Percentiles rank a stretch among this genome's conserved stretches.
Evolutionary conservation across 2,329 filamentous ascomycete genomes (phyloP).

Genomic region (Cadophora sp.): DNA sequence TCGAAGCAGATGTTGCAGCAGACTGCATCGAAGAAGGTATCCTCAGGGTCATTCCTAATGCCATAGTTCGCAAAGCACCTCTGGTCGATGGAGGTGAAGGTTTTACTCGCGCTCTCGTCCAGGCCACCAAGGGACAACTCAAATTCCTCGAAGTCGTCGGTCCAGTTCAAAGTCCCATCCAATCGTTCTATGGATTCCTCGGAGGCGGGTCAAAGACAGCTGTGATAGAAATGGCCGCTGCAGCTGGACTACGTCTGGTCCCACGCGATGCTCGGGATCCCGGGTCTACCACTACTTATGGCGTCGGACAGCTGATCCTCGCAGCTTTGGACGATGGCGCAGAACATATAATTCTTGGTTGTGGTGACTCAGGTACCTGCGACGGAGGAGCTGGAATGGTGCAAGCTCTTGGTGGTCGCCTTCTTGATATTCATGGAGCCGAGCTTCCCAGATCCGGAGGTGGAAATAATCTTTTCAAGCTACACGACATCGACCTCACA

Average conservation of each 20-base stretch:
- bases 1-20: constrained; percentile 12
- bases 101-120: constrained; percentile 4
- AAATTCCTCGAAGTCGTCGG: constrained; percentile 1
- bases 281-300: background rate
- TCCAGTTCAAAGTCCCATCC: background rate
- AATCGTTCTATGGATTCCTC: constrained; percentile 9
- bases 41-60: constrained; percentile 13
- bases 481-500: background rate
- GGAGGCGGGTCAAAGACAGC: constrained; percentile 6
- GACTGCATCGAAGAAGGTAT: constrained; percentile 13
- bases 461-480: background rate
- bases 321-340: constrained; percentile 9
- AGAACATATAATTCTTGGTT: constrained; percentile 7
- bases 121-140: constrained; percentile 3
- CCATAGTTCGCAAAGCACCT: constrained; percentile 7
- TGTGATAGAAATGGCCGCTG: constrained; percentile 12
- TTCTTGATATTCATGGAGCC: background rate
- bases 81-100: constrained; percentile 12
- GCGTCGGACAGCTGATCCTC: constrained; percentile 4
- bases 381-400: constrained; percentile 10
- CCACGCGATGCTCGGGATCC: constrained; percentile 4
- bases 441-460: background rate
- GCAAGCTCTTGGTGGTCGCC: constrained; percentile 2
- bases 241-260: constrained; percentile 1
- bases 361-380: constrained; percentile 4